A percentile compares a stretch with the other conserved stretches of the same genome.
Evolutionary conservation across 495 filamentous ascomycete species (phyloP).

Genomic region (Pseudotulostoma volvatum): DNA sequence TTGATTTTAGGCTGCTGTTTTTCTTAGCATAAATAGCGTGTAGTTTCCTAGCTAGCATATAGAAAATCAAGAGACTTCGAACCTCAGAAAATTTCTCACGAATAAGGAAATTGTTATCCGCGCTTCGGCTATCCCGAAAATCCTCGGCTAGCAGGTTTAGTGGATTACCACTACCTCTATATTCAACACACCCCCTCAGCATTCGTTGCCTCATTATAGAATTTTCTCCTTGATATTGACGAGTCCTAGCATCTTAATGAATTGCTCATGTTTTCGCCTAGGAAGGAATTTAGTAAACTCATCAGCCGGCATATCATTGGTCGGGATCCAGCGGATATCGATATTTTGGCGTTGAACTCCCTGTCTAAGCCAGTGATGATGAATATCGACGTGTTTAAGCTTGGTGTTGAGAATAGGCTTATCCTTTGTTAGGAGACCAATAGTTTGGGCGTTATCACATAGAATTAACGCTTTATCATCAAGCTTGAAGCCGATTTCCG

Average conservation of each 20-base stretch:
- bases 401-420: not conserved
- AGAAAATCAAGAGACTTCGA: no score
- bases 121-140: no score
- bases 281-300: not conserved
- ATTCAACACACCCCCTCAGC: no score
- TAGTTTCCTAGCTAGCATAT: no score
- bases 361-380: constrained; percentile 1
- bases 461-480: not conserved
- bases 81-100: no score
- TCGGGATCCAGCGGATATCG: not conserved
- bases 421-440: constrained; percentile 1
- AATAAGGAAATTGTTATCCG: no score
- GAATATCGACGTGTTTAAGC: constrained; percentile 1
- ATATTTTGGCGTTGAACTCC: not conserved
- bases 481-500: not conserved
- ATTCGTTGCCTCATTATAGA: no score
- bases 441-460: constrained; percentile 1
- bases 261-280: not conserved
- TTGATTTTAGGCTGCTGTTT: no score
- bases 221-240: no score
- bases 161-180: no score
- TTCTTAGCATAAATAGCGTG: no score
- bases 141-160: no score
- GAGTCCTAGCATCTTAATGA: not conserved
- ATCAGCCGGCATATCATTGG: not conserved